Base-by-base conservation (phyloP, 2,329 filamentous ascomycete species). In the Emergomyces orientalis region DNA sequence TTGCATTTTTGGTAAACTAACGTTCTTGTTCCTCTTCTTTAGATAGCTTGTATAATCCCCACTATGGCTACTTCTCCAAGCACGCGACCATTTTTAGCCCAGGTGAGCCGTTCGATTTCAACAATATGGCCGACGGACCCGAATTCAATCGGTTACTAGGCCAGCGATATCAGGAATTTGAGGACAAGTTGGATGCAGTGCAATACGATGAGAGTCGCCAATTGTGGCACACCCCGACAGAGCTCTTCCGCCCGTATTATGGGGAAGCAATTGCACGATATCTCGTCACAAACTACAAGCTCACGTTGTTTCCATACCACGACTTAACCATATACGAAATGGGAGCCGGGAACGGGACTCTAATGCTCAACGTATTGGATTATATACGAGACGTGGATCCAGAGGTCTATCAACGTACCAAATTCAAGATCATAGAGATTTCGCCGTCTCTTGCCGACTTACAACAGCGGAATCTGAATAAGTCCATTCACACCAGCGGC, bases 281-380 rank as follows among this genome's bases (percentile, higher is more conserved):
- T 75, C 85, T 99, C 54, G 87, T 97, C 68, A 88, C 90, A 68
- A 97, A 99, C 79, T 99, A 99, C 82, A 91, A 94, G 74, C 85
- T 97, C 73, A 90, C 90, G 54, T 85, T 91, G 62, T 97, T 94
- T 74, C 94, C 94, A 2, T 97, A 97, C 80, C 88, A 97, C 76
- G 94, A 99, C 76, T 84, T 99, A 60, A 90, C 96, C 70, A 95
- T 99, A 75, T 99, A 97, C 82, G 94, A 99, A 75, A 96, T 99
- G 89, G 94, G 94, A 60, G 94, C 94, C 47, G 94, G 94, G 70
- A 93, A 96, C 71, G 94, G 94, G 66, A 99, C 95, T 0, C 84
- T 99, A 73, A 99, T 99, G 94, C 83, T 94, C 73, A 99, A 99
- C 76, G 92, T 99, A 63, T 83, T 99, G 65, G 93, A 99, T 80